Conservation (phyloP, 257 asterid genomes). For the Verbascum thapsus region DNA sequence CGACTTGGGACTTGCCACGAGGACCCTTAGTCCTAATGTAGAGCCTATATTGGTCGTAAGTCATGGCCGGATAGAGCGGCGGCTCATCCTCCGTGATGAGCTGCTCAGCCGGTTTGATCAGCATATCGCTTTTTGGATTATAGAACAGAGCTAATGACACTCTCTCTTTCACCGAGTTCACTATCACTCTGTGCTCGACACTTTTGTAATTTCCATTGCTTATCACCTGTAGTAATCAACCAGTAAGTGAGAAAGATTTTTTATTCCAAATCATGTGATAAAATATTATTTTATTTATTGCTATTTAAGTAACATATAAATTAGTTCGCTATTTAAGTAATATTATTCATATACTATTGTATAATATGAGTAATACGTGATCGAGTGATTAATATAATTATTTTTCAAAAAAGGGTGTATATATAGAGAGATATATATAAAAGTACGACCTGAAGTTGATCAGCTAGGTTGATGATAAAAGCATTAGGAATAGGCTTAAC, state of each 20-base stretch:
- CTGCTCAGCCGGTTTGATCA: constrained; percentile 60
- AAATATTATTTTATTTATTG: too few species aligned
- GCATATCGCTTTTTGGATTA: constrained; percentile 57
- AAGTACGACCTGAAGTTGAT: constrained; percentile 72
- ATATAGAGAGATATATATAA: neutral
- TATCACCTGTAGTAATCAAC: constrained; percentile 41
- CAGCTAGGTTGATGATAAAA: constrained; percentile 79
- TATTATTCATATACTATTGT: neutral
- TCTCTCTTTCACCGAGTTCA: constrained; percentile 61
- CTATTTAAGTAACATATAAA: too few species aligned
- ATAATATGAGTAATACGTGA: too few species aligned
- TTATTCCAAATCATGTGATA: too few species aligned
- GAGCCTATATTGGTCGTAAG: constrained; percentile 51
- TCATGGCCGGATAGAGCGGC: constrained; percentile 46
- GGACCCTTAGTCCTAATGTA: constrained; percentile 58
- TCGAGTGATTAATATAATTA: too few species aligned
- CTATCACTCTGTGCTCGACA: constrained; percentile 71
- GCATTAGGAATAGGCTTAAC: constrained; percentile 75
- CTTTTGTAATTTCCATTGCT: constrained; percentile 68
- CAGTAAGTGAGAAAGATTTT: too few species aligned
- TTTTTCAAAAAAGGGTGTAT: too few species aligned
- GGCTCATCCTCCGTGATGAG: constrained; percentile 46
- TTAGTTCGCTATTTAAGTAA: too few species aligned
- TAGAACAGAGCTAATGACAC: constrained; percentile 68
- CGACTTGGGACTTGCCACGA: constrained; percentile 64